Evolutionary conservation across 805 yeast genomes (phyloP).

Genomic region (Hanseniaspora meyeri): DNA sequence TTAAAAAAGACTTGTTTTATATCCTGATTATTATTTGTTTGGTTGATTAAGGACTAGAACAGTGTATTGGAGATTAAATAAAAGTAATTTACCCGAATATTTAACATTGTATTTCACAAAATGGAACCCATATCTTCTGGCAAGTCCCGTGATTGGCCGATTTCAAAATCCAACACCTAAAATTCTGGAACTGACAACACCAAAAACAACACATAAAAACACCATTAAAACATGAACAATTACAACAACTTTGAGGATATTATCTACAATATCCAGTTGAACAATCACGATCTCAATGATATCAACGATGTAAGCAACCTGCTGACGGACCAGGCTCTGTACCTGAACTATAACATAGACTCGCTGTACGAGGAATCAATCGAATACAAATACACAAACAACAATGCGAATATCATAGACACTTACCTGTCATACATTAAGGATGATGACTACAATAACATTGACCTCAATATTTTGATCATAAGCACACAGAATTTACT

Average conservation of each 20-base stretch:
- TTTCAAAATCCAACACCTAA: too few species aligned
- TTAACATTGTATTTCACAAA: too few species aligned
- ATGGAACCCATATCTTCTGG: too few species aligned
- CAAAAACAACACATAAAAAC: too few species aligned
- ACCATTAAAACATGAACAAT: not conserved
- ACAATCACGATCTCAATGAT: not conserved
- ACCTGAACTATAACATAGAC: constrained; percentile 7
- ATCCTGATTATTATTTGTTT: too few species aligned
- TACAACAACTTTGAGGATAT: not conserved
- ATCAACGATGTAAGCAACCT: constrained; percentile 6
- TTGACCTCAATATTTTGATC: constrained; percentile 7
- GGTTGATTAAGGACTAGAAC: too few species aligned
- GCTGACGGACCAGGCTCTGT: not conserved
- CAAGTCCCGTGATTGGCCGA: too few species aligned
- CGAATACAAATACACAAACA: not conserved
- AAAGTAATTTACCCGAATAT: too few species aligned
- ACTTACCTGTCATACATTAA: not conserved
- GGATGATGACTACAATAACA: not conserved
- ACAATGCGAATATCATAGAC: not conserved
- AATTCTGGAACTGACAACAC: too few species aligned
- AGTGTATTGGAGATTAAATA: too few species aligned
- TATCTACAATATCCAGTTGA: not conserved
- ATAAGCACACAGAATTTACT: not conserved
- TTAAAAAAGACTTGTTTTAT: too few species aligned
- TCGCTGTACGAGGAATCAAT: constrained; percentile 5